Percentiles rank a stretch among this genome's conserved stretches.
These are phyloP conservation scores for Leccinum angustisporum DNA, from an alignment of 1,284 basidiomycete genomes.

Conservation along the genomic window DNA sequence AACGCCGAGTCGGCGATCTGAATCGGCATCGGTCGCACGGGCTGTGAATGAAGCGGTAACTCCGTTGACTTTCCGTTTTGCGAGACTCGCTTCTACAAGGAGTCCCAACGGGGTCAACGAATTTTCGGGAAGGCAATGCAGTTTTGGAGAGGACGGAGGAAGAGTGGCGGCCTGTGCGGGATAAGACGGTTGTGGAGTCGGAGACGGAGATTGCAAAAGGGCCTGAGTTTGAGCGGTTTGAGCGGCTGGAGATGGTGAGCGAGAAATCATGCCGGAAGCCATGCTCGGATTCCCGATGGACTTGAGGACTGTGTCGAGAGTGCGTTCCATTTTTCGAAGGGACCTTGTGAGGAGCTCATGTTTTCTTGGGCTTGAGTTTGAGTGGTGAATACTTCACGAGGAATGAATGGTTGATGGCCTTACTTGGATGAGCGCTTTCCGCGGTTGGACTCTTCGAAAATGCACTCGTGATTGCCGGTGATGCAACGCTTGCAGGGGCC, in stretches of 20 bases:
- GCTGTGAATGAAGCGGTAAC: slow-evolving; percentile 41
- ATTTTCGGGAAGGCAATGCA: slow-evolving; percentile 90
- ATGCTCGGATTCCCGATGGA: slow-evolving; percentile 81
- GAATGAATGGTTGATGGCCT: slow-evolving; percentile 28
- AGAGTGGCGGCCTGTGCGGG: slow-evolving; percentile 21
- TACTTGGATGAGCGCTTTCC: slow-evolving; percentile 91
- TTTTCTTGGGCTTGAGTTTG: slow-evolving; percentile 56
- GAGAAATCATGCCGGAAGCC: slow-evolving; percentile 74
- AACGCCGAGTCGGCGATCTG: slow-evolving; percentile 67
- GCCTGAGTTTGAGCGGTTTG: slow-evolving; percentile 59
- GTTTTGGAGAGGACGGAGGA: slow-evolving; percentile 56
- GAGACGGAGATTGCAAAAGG: slow-evolving; percentile 58
- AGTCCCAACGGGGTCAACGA: slow-evolving; percentile 87
- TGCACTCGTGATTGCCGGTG: slow-evolving; percentile 83
- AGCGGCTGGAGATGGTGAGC: slow-evolving; percentile 72
- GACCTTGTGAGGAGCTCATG: slow-evolving; percentile 86
- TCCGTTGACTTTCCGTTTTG: slow-evolving; percentile 69
- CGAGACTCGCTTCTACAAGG: slow-evolving; percentile 87
- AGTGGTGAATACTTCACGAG: slow-evolving; percentile 33
- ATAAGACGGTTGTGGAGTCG: slow-evolving; percentile 39
- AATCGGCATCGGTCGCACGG: slow-evolving; percentile 34
- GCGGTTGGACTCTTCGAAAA: slow-evolving; percentile 93
- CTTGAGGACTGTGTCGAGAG: slow-evolving; percentile 83
- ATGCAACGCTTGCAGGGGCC: slow-evolving; percentile 88
- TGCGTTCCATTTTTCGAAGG: slow-evolving; percentile 91